phyloP scores from a whole-genome alignment of 805 yeast genomes.

The Tetrapisispora iriomotensis region DNA sequence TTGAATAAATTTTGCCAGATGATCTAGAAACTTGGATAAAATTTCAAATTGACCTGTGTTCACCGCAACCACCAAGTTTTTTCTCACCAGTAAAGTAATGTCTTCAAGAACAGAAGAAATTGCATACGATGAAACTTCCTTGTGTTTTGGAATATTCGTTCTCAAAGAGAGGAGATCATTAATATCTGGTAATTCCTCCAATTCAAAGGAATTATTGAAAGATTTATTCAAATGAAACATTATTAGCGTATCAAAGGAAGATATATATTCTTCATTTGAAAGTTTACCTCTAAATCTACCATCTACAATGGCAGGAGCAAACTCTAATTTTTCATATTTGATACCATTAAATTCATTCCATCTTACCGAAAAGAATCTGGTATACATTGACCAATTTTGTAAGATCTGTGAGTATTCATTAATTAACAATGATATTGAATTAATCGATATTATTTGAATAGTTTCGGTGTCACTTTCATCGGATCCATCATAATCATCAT shows the following conservation, averaged over 20 bases:
- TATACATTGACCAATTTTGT: conserved; percentile 77
- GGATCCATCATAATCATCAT: conserved; percentile 17
- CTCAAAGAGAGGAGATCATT: conserved; percentile 23
- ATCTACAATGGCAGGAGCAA: conserved; percentile 20
- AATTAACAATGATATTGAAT: conserved; percentile 29
- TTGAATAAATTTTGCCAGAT: conserved; percentile 21
- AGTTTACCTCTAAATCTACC: conserved; percentile 22
- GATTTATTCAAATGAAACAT: conserved; percentile 66
- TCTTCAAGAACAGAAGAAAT: conserved; percentile 84
- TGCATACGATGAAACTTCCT: conserved; percentile 35
- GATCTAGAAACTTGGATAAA: conserved; percentile 21
- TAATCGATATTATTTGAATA: conserved; percentile 10
- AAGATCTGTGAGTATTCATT: conserved; percentile 67
- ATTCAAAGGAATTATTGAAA: conserved; percentile 65
- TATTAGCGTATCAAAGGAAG: conserved; percentile 50
- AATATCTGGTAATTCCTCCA: conserved; percentile 68
- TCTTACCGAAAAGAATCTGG: conserved; percentile 58
- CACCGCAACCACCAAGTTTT: conserved; percentile 52
- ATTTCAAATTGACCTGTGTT: conserved; percentile 53
- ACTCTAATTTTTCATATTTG: conserved; percentile 4
- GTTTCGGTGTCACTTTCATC: conserved; percentile 26
- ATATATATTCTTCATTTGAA: conserved; percentile 38
- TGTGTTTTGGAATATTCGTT: conserved; percentile 13
- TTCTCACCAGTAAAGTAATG: conserved; percentile 60
- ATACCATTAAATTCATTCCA: conserved; percentile 41